Percentiles rank a stretch among this genome's conserved stretches.
phyloP scores from a whole-genome alignment of 768 basidiomycete genomes.

The Lanmaoa pseudosensibilis region DNA sequence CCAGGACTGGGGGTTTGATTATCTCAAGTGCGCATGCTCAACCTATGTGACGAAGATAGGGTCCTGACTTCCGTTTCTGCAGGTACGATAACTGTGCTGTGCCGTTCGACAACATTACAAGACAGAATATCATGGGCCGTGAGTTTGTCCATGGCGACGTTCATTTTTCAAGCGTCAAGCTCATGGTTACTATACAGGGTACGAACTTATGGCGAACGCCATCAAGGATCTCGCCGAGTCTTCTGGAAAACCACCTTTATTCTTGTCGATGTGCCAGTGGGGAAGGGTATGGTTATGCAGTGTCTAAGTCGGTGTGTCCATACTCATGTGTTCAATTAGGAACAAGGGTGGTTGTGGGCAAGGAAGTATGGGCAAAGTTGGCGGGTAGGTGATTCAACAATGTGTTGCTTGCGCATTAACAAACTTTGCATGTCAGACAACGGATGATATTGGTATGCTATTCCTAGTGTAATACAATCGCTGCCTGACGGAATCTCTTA shows the following conservation, averaged over 20 bases:
- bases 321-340: conserved; percentile 33
- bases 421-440: conserved; percentile 39
- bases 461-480: neutral
- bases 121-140: conserved; percentile 57
- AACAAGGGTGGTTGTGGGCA: conserved; percentile 67
- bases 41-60: neutral
- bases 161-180: neutral
- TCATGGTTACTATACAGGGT: conserved; percentile 41
- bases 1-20: conserved; percentile 66
- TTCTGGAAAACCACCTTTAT: conserved; percentile 53
- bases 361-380: conserved; percentile 60
- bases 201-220: conserved; percentile 59
- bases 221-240: conserved; percentile 47
- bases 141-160: conserved; percentile 20
- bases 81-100: conserved; percentile 67
- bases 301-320: neutral
- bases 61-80: neutral
- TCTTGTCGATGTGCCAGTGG: conserved; percentile 69
- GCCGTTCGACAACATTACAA: conserved; percentile 56
- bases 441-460: conserved; percentile 45
- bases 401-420: neutral
- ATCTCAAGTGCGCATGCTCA: conserved; percentile 49
- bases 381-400: conserved; percentile 45
- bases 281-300: conserved; percentile 46
- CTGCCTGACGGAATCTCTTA: conserved; percentile 15